Evolutionary conservation across 2,329 filamentous ascomycete species (phyloP).

Genomic region (Fusarium odoratissimum): DNA sequence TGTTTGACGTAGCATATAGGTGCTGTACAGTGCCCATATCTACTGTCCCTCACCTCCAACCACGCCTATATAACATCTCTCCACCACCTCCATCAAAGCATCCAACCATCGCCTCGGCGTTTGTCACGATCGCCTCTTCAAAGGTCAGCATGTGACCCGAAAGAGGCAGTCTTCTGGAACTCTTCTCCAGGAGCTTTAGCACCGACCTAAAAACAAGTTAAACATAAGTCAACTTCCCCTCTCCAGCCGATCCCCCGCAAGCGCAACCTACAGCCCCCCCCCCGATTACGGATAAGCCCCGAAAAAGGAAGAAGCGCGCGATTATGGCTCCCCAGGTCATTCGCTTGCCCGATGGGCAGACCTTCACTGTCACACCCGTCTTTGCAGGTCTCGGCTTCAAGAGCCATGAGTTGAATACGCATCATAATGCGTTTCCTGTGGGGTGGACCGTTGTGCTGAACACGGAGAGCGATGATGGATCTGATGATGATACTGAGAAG

Average conservation of each 20-base stretch:
- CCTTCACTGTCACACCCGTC: conserved; percentile 82
- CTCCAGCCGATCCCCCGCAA: conserved; percentile 40
- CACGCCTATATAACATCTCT: conserved; percentile 25
- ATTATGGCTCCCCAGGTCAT: conserved; percentile 61
- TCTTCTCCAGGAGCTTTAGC: conserved; percentile 31
- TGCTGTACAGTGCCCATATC: neutral
- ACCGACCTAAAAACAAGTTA: neutral
- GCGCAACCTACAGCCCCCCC: conserved; percentile 20
- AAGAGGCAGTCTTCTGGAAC: conserved; percentile 44
- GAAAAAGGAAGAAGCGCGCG: neutral
- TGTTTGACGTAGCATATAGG: neutral
- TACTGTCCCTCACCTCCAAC: conserved; percentile 7
- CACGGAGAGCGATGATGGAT: conserved; percentile 59
- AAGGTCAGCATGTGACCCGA: conserved; percentile 43
- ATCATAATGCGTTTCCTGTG: conserved; percentile 78
- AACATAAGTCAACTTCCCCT: conserved; percentile 21
- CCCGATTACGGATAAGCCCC: conserved; percentile 22
- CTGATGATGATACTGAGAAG: conserved; percentile 40
- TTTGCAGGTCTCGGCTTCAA: conserved; percentile 96
- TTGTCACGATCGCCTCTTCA: conserved; percentile 46
- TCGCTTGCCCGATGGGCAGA: conserved; percentile 88
- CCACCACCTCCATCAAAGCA: conserved; percentile 31
- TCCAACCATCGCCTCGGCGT: conserved; percentile 47
- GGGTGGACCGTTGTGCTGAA: conserved; percentile 93
- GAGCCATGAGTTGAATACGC: conserved; percentile 76